Evolutionary conservation across 2,329 filamentous ascomycete genomes (phyloP), one percentile per base, ranked within the genome.

Genomic region (Lachnellula arida): DNA sequence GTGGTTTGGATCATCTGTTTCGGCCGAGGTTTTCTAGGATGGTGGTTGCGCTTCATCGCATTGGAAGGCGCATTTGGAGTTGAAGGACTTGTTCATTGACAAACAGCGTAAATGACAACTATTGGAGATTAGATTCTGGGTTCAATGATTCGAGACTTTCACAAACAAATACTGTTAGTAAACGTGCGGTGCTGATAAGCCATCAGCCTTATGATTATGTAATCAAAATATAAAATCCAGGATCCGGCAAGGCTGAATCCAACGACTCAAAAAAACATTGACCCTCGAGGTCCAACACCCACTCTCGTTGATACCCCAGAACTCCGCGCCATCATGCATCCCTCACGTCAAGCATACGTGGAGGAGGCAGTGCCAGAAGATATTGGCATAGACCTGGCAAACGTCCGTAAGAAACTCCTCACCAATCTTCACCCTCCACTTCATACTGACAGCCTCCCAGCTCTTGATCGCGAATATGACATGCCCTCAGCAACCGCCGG

Each of bases 261-360:
- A 9, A n/a, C 44, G 28, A 32, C 28, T 12, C 9, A 32, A 32
- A 32, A 28, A 32, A 32, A 11, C 19, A 44, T 23, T 19, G 7
- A 19, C 7, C 42, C n/a, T 14, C 15, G n/a, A 17, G n/a, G n/a
- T 22, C 9, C 17, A 9, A n/a, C 44, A 25, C 44, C 14, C 19
- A 14, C 22, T 47, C 44, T 17, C 44, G 5, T 22, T 19, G 25
- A 14, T 22, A 11, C 42, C 42, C 22, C 42, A 19, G 25, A 12
- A 44, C n/a, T 23, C 42, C 11, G 0, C 4, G 14, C 11, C 14
- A 57, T 11, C 76, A 85, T 96, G 77, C 93, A 97, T 77, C 93
- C 93, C 56, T 85, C 93, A 71, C 84, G 94, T 63, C 88, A 93
- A 74, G 93, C 93, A 43, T 97, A 95, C 73, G 91, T 97, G 62